Evolutionary conservation across 148 eudicot species (phyloP), one percentile per base, ranked within the genome.

Genomic region (Vaccinium vitisidaea): DNA sequence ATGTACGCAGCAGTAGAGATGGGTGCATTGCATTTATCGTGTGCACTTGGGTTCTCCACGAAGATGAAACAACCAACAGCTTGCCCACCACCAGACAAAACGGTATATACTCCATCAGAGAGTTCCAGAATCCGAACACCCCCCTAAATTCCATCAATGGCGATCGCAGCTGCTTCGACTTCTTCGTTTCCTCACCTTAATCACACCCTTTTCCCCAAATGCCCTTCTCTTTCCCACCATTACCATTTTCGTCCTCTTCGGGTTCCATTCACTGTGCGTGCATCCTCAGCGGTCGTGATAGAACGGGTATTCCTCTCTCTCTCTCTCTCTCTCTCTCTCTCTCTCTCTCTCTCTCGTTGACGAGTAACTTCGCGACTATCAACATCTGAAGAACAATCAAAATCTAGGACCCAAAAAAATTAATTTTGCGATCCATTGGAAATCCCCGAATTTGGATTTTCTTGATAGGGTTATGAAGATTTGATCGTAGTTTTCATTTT

Each of bases 251-350:
- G 74, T 56, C 84, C 82, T 65, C 83, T 27, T 43, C 82, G 78
- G 25, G 75, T 80, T 75, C 56, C 79, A 21, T 81, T 52, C 85
- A 84, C 55, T 82, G 85, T 92, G 71, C 86, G 83, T 16, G 91
- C 91, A 2, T 76, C 58, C 82, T 90, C 93, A 49, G 84, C 86
- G 2, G 54, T 83, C 59, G 86, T 73, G 76, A 71, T 87, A 70
- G 82, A 76, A 67, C 83, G 61, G 65, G 88, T 89, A 85, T 52
- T 75, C 27, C 58, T 82, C 55, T 73, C 76, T 16, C 49, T 71
- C 63, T 39, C 52, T 85, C 63, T 82, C 69, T 36, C 76, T 4
- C 36, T 73, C 49, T 59, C 43, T 73, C 76, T 16, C 49, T 71
- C 63, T 39, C 52, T 85, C 63, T 82, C 69, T 36, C 76, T 4